Evolutionary conservation across 176 grass and related monocot species (phyloP).

Genomic region (Calamus simplicifolius): DNA sequence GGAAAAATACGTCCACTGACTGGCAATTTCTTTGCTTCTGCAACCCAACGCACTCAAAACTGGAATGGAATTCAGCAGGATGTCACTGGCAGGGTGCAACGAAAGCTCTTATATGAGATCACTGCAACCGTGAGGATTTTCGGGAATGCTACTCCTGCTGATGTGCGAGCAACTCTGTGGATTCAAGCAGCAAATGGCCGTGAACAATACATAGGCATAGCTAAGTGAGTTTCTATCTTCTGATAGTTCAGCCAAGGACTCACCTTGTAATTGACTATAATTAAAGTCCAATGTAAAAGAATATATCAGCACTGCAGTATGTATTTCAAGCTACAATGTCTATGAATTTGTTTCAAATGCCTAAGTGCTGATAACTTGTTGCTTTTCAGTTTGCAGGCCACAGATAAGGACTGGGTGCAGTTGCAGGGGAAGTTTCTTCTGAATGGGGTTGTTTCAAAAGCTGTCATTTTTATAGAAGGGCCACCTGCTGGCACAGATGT

Average conservation of each 20-base stretch:
- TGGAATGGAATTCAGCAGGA: conserved; percentile 87
- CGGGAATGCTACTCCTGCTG: conserved; percentile 25
- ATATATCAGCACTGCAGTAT: too few species aligned
- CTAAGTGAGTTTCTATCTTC: conserved; percentile 30
- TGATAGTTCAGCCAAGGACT: too few species aligned
- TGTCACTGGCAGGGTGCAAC: conserved; percentile 53
- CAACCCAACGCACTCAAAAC: conserved; percentile 56
- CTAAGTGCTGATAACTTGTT: too few species aligned
- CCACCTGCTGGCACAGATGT: conserved; percentile 55
- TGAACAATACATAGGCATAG: conserved; percentile 72
- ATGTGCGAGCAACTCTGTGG: conserved; percentile 51
- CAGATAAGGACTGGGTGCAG: conserved; percentile 80
- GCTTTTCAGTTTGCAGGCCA: conserved; percentile 32
- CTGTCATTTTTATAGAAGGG: conserved; percentile 66
- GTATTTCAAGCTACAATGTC: too few species aligned
- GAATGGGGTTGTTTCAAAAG: conserved; percentile 51
- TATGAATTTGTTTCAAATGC: too few species aligned
- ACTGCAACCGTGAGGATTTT: conserved; percentile 52
- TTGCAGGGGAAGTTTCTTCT: conserved; percentile 74
- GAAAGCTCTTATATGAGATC: conserved; percentile 57
- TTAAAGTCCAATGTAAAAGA: too few species aligned
- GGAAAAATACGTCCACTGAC: conserved; percentile 54
- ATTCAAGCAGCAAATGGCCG: conserved; percentile 51
- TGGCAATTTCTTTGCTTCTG: conserved; percentile 68
- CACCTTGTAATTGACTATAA: too few species aligned